Base-by-base conservation (phyloP, 2,329 filamentous ascomycete genomes). In the Lojkania enalia region DNA sequence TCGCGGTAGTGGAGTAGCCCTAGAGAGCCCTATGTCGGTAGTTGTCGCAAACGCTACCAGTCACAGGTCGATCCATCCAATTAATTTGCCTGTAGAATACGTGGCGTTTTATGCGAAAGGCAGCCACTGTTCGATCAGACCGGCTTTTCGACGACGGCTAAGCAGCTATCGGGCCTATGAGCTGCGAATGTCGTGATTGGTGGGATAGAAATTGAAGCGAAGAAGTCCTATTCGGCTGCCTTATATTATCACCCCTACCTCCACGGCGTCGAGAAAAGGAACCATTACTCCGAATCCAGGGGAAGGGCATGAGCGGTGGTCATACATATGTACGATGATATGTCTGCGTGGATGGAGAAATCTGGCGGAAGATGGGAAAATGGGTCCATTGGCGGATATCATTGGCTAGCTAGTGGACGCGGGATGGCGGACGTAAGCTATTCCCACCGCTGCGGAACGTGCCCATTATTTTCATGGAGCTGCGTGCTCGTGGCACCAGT, bases 101-200 rank as follows among this genome's bases (percentile, higher is more conserved):
- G 54, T 57, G 55, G 58, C 51, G 48, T 49, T 45, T n/a, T 30
- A 44, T 49, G 50, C 57, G 48, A 42, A 35, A 57, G 44, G 16
- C 38, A 50, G 55, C 59, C 57, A 60, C 48, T 7, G 42, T 41
- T 33, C 35, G 39, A 43, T 35, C 23, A 48, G 44, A 30, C 41
- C 32, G 35, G 40, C 23, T 46, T 23, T 35, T n/a, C n/a, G 33
- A 38, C 32, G 30, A 32, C 41, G 43, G 27, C 27, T 42, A 25
- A 27, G 36, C 45, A 39, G 42, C 23, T 33, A 13, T 32, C 19
- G 35, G 18, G 23, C 16, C 11, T 4, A 3, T 2, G 18, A 33
- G 33, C 35, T 27, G n/a, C 9, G 25, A n/a, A 7, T 9, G 25
- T n/a, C 7, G 25, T 27, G 25, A 27, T 27, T n/a, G 25, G n/a